These are phyloP conservation scores for Kingdonia uniflora DNA, from an alignment of 164 flowering plant genomes.

Conservation along the genomic window DNA sequence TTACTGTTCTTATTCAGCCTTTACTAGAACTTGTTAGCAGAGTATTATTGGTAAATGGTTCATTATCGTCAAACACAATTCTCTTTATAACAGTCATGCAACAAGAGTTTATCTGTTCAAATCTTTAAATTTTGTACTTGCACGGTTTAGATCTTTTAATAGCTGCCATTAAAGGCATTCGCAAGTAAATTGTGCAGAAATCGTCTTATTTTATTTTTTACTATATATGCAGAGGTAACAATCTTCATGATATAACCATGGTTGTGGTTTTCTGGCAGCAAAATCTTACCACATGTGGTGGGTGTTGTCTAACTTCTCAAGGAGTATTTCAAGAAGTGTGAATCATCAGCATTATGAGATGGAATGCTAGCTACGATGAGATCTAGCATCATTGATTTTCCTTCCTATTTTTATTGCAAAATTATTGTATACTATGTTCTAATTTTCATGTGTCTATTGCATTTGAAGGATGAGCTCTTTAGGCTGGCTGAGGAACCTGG, in stretches of 20 bases:
- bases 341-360: constrained; percentile 44
- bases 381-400: no score
- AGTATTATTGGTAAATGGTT: constrained; percentile 71
- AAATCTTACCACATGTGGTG: constrained; percentile 71
- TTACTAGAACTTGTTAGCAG: constrained; percentile 60
- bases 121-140: constrained; percentile 68
- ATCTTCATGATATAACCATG: no score
- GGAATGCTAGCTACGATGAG: no score
- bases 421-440: no score
- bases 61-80: constrained; percentile 28
- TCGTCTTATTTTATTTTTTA: no score
- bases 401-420: no score
- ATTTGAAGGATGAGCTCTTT: no score
- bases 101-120: constrained; percentile 56
- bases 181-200: constrained; percentile 35
- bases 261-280: constrained; percentile 39
- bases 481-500: no score
- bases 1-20: constrained; percentile 45
- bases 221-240: no score
- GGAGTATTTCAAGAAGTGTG: constrained; percentile 43
- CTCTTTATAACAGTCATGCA: constrained; percentile 47
- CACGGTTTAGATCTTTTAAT: constrained; percentile 49
- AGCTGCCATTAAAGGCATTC: constrained; percentile 47
- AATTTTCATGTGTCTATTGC: no score
- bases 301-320: constrained; percentile 39